Percentiles rank a stretch among this genome's conserved stretches.
Conservation (phyloP, 148 eudicot species). For the Chenopodium formosanum region DNA sequence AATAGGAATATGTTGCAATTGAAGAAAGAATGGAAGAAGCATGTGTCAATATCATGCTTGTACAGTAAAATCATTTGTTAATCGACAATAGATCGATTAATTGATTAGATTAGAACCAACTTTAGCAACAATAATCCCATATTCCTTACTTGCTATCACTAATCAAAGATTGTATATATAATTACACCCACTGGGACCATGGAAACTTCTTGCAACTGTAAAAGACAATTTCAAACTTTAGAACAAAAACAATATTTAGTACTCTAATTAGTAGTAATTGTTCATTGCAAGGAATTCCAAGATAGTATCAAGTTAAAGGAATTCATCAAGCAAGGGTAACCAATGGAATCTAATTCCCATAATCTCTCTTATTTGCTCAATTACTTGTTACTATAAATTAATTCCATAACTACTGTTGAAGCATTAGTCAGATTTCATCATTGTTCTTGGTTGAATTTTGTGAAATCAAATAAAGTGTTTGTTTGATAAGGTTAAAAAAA, state of each 20-base stretch:
- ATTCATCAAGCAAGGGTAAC: slow-evolving; percentile 10
- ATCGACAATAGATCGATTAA: too few relatives aligned
- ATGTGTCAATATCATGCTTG: too few relatives aligned
- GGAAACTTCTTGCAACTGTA: background rate
- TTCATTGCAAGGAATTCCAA: slow-evolving; percentile 23
- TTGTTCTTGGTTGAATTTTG: background rate
- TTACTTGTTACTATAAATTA: slow-evolving; percentile 8
- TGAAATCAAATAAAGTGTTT: background rate
- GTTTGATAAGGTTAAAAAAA: background rate
- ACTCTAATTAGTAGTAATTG: background rate
- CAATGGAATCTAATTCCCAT: slow-evolving; percentile 22
- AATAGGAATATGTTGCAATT: too few relatives aligned
- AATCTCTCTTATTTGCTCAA: background rate
- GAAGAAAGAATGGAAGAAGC: too few relatives aligned
- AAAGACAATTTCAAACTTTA: background rate
- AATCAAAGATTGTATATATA: background rate
- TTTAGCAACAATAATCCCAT: background rate
- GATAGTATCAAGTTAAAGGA: slow-evolving; percentile 23
- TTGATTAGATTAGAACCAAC: too few relatives aligned
- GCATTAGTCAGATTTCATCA: background rate
- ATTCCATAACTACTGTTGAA: slow-evolving; percentile 8
- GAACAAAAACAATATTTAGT: background rate
- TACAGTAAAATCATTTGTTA: too few relatives aligned
- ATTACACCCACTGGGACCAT: background rate
- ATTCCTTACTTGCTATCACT: background rate